Percentiles rank a stretch among this genome's conserved stretches.
phyloP scores from a whole-genome alignment of 2,329 filamentous ascomycete genomes.

The Calonectria hawksworthii region DNA sequence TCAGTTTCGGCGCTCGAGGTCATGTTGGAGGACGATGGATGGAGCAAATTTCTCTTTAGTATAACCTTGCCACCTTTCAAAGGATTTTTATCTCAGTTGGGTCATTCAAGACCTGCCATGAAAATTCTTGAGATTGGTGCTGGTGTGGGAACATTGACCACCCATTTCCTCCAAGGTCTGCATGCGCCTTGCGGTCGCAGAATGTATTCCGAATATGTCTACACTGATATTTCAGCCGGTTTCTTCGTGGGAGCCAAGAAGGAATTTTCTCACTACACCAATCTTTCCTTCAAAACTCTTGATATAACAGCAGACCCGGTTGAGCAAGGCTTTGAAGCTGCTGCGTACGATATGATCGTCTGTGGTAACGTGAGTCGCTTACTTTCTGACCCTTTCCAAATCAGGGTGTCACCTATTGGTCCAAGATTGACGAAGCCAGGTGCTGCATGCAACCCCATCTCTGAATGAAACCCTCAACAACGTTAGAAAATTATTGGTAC shows the following conservation, averaged over 20 bases:
- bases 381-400: neutral
- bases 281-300: neutral
- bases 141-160: neutral
- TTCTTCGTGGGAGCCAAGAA: neutral
- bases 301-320: neutral
- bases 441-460: neutral
- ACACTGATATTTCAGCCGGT: neutral
- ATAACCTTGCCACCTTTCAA: neutral
- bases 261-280: neutral
- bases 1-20: neutral
- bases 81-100: neutral
- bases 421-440: neutral
- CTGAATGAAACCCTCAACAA: neutral
- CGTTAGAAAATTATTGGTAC: neutral
- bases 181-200: neutral
- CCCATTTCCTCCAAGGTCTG: neutral
- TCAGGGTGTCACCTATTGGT: neutral
- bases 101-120: neutral
- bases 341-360: neutral
- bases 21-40: neutral
- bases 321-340: neutral
- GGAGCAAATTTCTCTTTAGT: neutral
- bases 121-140: neutral
- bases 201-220: neutral
- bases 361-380: neutral